Percentiles rank a stretch among this genome's conserved stretches.
These are phyloP conservation scores for Globisporangium nunn DNA, from an alignment of 352 stramenopile genomes.

Conservation along the genomic window DNA sequence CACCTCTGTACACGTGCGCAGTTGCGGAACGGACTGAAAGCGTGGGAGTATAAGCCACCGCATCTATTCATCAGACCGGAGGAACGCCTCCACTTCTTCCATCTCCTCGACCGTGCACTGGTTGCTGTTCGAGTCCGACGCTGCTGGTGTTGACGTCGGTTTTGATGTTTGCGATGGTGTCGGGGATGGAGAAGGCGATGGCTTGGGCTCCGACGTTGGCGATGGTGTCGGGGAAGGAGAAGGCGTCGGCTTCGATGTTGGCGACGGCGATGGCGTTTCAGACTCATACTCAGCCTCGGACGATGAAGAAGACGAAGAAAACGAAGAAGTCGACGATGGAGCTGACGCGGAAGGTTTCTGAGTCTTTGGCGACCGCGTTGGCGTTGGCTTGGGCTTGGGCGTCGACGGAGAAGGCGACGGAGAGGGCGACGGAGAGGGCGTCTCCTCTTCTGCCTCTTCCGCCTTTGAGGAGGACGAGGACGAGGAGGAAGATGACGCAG, in stretches of 20 bases:
- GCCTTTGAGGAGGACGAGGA: no score
- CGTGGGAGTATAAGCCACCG: background rate
- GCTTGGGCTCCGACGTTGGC: background rate
- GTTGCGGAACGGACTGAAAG: background rate
- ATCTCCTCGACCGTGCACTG: constrained; percentile 16
- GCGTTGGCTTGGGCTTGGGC: background rate
- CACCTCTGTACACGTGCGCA: no score
- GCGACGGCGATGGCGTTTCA: background rate
- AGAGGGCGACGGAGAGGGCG: no score
- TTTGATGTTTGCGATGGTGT: background rate
- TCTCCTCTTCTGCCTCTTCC: no score
- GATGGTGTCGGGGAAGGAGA: background rate
- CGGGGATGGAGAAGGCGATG: background rate
- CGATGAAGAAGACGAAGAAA: no score
- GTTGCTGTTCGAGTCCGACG: constrained; percentile 4
- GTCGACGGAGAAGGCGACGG: background rate
- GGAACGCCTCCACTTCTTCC: constrained; percentile 12
- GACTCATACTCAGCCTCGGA: no score
- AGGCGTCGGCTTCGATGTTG: background rate
- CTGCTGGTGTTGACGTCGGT: background rate
- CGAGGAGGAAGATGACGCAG: no score
- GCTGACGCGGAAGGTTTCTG: no score
- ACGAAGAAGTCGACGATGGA: background rate
- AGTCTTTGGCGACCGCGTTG: background rate
- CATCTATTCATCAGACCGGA: constrained; percentile 6